phyloP scores from a whole-genome alignment of 306 rosid genomes.

The Senna tora region DNA sequence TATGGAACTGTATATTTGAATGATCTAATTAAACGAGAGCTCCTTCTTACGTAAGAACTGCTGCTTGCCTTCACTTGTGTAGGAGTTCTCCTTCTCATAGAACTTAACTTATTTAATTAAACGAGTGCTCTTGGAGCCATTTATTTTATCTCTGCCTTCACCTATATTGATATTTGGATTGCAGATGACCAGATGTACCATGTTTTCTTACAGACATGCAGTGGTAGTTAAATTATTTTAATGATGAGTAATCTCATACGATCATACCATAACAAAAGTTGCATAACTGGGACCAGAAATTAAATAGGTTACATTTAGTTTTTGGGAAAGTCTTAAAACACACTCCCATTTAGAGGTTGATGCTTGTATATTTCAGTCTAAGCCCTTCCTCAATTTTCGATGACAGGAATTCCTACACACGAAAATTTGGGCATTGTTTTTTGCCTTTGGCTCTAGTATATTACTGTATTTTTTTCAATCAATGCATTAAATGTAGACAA shows the following conservation, averaged over 20 bases:
- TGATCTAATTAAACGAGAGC: conserved; percentile 1
- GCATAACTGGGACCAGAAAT: conserved; percentile 13
- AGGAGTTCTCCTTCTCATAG: too few relatives aligned
- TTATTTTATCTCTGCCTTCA: neutral
- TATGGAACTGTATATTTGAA: neutral
- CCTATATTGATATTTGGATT: neutral
- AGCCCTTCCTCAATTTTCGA: conserved; percentile 1
- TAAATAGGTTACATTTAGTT: neutral
- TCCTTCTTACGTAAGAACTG: neutral
- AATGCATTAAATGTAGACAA: conserved; percentile 8
- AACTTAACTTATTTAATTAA: too few relatives aligned
- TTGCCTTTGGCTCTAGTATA: neutral
- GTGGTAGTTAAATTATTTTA: neutral
- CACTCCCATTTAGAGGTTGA: neutral
- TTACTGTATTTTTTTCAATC: neutral
- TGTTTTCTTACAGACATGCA: neutral
- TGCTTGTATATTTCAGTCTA: neutral
- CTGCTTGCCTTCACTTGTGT: neutral
- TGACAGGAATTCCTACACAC: neutral
- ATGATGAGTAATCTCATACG: conserved; percentile 13
- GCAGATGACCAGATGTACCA: neutral
- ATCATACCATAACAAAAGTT: neutral
- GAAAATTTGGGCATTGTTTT: neutral
- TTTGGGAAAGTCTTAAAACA: conserved; percentile 1
- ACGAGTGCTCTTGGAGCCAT: neutral